Evolutionary conservation across 768 basidiomycete genomes (phyloP), one percentile per base, ranked within the genome.

Genomic region (Mycena filopes): DNA sequence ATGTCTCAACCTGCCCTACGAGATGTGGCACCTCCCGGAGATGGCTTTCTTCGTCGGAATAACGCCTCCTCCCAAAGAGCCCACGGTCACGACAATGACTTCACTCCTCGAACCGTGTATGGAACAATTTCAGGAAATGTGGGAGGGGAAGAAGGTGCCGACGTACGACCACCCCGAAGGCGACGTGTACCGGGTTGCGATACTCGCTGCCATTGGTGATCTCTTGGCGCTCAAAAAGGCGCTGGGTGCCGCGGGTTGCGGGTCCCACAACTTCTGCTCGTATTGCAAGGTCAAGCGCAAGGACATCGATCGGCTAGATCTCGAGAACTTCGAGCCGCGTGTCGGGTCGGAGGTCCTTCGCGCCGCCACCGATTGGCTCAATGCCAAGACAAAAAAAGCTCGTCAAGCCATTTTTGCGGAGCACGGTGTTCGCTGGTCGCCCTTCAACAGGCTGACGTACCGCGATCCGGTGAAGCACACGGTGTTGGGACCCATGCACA

Each of bases 1-100:
- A 4, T 74, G 74, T 51, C 40, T 73, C 26, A 76, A 76, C 26
- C 60, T 75, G 2, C 75, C 75, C 0, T 47, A 47, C 10, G 49
- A 65, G 16, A 38, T 74, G 20, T 70, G 70, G 31, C 70, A 72
- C 47, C 59, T 50, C 12, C 3, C 38, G 5, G 73, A 74, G 31
- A 74, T 67, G 28, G 42, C 69, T 3, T 71, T 57, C 50, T 58
- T 76, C 26, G 68, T 60, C 6, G 67, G 67, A 38, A 65, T 72
- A 28, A 72, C 60, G 13, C 71, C 71, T 23, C 66, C 60, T n/a
- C 66, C 63, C 21, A 57, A 64, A 45, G 63, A 64, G 55, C 63
- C 63, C 9, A 51, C 63, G 16, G 49, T 58, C 31, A 53, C 40
- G 25, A 64, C 56, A 12, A 65, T 65, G 11, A 54, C 49, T 20